Conservation (phyloP, 1,284 basidiomycete genomes). For the Microbotryum saponariae region DNA sequence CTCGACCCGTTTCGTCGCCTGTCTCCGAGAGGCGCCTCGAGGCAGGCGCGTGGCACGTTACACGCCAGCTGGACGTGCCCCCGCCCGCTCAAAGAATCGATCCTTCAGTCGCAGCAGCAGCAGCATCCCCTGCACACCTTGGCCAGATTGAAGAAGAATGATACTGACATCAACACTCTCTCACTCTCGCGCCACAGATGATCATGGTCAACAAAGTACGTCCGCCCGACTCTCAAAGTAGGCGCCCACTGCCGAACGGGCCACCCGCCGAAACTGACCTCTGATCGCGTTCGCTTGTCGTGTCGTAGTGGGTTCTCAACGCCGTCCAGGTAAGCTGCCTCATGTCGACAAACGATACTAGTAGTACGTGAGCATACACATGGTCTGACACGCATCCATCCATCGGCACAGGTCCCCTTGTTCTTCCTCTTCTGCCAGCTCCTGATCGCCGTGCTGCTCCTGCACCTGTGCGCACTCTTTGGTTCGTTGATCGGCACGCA, state of each 20-base stretch:
- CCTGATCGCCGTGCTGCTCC: slow-evolving; percentile 65
- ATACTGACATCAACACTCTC: neutral
- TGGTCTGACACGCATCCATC: slow-evolving; percentile 57
- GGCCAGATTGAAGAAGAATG: neutral
- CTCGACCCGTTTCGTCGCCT: slow-evolving; percentile 49
- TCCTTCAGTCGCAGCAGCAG: neutral
- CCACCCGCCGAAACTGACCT: neutral
- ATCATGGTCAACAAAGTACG: slow-evolving; percentile 38
- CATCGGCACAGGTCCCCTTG: slow-evolving; percentile 50
- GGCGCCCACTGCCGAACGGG: neutral
- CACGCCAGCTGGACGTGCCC: neutral
- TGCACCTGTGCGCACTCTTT: slow-evolving; percentile 55
- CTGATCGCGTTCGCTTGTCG: slow-evolving; percentile 49
- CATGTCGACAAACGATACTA: neutral
- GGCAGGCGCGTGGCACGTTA: neutral
- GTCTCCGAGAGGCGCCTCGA: slow-evolving; percentile 49
- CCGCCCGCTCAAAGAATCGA: neutral
- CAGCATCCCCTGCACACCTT: too few species aligned
- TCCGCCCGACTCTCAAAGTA: neutral
- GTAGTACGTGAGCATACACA: slow-evolving; percentile 62
- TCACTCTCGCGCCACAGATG: slow-evolving; percentile 19
- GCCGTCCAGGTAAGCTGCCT: slow-evolving; percentile 23
- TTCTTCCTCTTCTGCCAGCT: slow-evolving; percentile 81
- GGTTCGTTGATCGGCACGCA: slow-evolving; percentile 50
- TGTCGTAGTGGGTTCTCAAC: slow-evolving; percentile 30